These are phyloP conservation scores for Fusarium stilboides DNA, from an alignment of 2,329 filamentous ascomycete species.

Conservation along the genomic window DNA sequence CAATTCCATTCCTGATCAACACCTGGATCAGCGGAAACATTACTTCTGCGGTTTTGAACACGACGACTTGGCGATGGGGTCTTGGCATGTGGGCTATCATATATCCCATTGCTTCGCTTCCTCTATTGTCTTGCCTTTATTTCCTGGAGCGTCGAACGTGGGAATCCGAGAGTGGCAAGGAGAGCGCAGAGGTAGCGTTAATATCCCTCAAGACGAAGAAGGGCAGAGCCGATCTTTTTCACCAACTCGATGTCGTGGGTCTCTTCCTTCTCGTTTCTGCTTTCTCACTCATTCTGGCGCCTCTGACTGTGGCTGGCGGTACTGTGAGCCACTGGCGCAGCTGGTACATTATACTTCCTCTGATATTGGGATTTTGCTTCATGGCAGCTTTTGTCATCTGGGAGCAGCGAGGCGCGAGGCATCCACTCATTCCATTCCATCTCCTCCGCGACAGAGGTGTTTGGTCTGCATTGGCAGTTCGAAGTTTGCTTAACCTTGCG, in stretches of 20 bases:
- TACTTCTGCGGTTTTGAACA: slow-evolving; percentile 63
- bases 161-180: slow-evolving; percentile 19
- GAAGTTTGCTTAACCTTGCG: slow-evolving; percentile 63
- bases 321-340: slow-evolving; percentile 64
- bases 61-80: slow-evolving; percentile 73
- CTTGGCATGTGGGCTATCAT: slow-evolving; percentile 76
- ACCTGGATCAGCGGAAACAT: slow-evolving; percentile 75
- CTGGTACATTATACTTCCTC: slow-evolving; percentile 65
- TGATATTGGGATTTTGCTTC: slow-evolving; percentile 65
- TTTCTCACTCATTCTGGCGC: slow-evolving; percentile 64
- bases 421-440: slow-evolving; percentile 70
- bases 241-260: slow-evolving; percentile 68
- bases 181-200: not conserved
- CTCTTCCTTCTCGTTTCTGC: slow-evolving; percentile 62
- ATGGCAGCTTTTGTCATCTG: slow-evolving; percentile 67
- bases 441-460: slow-evolving; percentile 72
- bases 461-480: slow-evolving; percentile 72
- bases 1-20: slow-evolving; percentile 72
- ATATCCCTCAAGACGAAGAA: slow-evolving; percentile 43
- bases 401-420: slow-evolving; percentile 65
- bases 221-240: slow-evolving; percentile 64
- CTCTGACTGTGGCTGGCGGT: slow-evolving; percentile 70
- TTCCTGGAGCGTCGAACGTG: slow-evolving; percentile 50
- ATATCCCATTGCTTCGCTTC: slow-evolving; percentile 69
- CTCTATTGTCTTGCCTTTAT: slow-evolving; percentile 64